Percentiles rank a stretch among this genome's conserved stretches.
phyloP scores from a whole-genome alignment of 2,329 filamentous ascomycete genomes.

The Claviceps purpurea region DNA sequence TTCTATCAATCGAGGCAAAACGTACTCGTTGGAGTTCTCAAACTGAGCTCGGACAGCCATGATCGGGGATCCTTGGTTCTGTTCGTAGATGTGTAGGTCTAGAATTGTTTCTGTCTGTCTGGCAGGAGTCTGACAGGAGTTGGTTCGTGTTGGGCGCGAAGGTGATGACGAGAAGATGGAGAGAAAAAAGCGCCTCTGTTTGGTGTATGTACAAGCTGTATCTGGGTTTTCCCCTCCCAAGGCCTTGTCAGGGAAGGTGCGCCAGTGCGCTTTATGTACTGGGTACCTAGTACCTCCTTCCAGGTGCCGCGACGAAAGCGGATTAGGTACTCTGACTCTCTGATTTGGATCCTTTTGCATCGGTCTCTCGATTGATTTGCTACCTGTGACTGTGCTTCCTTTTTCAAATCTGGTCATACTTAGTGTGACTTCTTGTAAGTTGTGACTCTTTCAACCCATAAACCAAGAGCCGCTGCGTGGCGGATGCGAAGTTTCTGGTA shows the following conservation, averaged over 20 bases:
- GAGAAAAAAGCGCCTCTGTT: neutral
- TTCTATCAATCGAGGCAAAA: constrained; percentile 9
- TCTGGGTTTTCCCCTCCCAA: neutral
- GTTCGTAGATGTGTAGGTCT: neutral
- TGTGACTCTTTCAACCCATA: no score
- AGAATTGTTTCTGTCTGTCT: neutral
- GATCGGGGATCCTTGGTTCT: constrained; percentile 12
- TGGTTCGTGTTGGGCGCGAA: neutral
- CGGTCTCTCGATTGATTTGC: no score
- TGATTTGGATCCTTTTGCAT: no score
- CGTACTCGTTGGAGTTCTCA: constrained; percentile 84
- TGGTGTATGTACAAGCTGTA: neutral
- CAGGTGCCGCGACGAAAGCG: neutral
- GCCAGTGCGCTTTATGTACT: neutral
- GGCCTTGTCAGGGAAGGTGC: neutral
- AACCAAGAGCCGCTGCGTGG: no score
- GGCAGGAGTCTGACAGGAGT: neutral
- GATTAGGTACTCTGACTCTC: neutral
- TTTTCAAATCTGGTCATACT: no score
- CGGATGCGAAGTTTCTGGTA: no score
- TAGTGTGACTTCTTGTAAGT: no score
- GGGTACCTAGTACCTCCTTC: neutral
- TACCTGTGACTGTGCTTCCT: no score
- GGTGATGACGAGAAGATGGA: neutral
- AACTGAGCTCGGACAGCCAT: constrained; percentile 65